phyloP scores from a whole-genome alignment of 768 basidiomycete genomes.

The Sarcomyxa edulis region DNA sequence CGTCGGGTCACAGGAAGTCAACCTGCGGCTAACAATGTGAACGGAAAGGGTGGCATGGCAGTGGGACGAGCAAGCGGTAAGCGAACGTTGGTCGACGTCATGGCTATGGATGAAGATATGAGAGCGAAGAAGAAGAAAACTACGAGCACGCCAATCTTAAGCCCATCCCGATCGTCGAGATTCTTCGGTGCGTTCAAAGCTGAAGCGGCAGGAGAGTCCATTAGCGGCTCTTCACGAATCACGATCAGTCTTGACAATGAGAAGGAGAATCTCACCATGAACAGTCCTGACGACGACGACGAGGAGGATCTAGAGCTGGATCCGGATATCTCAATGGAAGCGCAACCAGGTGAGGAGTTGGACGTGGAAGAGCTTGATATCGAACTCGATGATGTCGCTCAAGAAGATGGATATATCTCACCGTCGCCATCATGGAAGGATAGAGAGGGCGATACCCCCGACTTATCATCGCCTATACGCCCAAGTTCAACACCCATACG shows the following conservation, averaged over 20 bases:
- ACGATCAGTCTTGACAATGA: slow-evolving; percentile 16
- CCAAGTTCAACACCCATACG: no score
- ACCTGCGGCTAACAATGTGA: slow-evolving; percentile 5
- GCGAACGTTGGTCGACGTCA: slow-evolving; percentile 63
- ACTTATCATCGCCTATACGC: slow-evolving; percentile 60
- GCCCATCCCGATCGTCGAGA: no score
- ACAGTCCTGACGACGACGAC: slow-evolving; percentile 23
- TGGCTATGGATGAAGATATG: slow-evolving; percentile 56
- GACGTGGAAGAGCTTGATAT: slow-evolving; percentile 34
- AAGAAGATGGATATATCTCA: slow-evolving; percentile 84
- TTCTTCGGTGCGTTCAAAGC: slow-evolving; percentile 25
- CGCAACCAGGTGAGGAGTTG: slow-evolving; percentile 34
- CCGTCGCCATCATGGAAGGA: slow-evolving; percentile 54
- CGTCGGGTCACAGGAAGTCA: neutral
- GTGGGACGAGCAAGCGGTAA: slow-evolving; percentile 69
- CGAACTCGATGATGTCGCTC: slow-evolving; percentile 44
- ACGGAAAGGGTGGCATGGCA: slow-evolving; percentile 20
- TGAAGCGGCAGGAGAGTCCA: no score
- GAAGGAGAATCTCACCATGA: slow-evolving; percentile 38
- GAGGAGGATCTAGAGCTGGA: slow-evolving; percentile 17
- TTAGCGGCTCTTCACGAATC: slow-evolving; percentile 28
- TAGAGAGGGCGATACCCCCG: slow-evolving; percentile 43
- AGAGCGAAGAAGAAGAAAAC: slow-evolving; percentile 45
- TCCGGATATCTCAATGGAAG: slow-evolving; percentile 28
- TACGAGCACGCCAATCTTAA: no score